Evolutionary conservation across 169 alveolate genomes (phyloP).

Genomic region (Plasmodium gonderi): DNA sequence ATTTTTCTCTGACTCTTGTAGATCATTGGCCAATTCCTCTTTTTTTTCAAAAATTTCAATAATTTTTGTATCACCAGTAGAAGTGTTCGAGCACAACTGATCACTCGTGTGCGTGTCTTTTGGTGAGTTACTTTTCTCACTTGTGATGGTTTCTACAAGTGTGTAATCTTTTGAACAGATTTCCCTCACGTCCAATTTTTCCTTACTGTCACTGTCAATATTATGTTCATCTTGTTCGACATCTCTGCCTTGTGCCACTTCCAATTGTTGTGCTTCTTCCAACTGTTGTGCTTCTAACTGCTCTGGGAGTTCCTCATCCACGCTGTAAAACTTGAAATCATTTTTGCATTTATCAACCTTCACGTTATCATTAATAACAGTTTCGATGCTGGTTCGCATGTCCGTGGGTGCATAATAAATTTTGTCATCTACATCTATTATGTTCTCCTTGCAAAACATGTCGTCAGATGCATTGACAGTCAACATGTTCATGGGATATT

Average conservation of each 20-base stretch:
- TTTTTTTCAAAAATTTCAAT: too few species aligned
- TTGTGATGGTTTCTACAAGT: not conserved
- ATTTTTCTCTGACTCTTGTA: too few species aligned
- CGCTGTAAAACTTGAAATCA: not conserved
- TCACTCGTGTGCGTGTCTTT: not conserved
- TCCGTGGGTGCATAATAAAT: constrained; percentile 49
- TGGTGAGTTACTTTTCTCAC: not conserved
- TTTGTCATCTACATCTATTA: constrained; percentile 8
- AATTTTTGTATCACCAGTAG: too few species aligned
- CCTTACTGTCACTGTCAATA: not conserved
- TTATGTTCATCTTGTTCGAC: too few species aligned
- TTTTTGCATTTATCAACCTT: not conserved
- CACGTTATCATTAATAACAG: constrained; percentile 1
- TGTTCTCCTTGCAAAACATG: not conserved
- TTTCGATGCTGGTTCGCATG: constrained; percentile 39
- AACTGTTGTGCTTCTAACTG: not conserved
- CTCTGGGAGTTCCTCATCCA: not conserved
- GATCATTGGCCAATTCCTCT: too few species aligned
- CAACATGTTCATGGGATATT: not conserved
- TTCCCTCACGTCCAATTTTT: not conserved
- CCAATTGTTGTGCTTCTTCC: not conserved
- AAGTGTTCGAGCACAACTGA: too few species aligned
- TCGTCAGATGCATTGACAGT: not conserved
- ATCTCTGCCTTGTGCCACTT: too few species aligned
- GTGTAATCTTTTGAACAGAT: not conserved